Base-by-base conservation (phyloP, 1,284 basidiomycete species). In the Phellopilus nigrolimitatus region DNA sequence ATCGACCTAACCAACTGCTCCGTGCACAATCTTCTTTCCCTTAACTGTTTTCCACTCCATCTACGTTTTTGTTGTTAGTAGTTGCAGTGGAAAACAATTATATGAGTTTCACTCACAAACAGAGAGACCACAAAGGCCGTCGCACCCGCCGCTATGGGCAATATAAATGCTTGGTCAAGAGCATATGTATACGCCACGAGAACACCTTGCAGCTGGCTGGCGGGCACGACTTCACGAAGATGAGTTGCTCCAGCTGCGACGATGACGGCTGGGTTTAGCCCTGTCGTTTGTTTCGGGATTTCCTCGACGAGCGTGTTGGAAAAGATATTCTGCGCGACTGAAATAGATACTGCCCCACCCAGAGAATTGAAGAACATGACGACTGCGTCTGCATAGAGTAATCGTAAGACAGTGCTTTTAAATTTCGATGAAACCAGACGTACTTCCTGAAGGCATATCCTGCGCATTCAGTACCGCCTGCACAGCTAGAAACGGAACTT, bases 281-380 rank as follows among this genome's bases (percentile, higher is more conserved):
- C 54, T 7, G 59, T 57, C 10, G 56, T 54, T 25, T 60, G 40
- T 49, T 57, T 51, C 6, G 49, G 47, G 1, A 60, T 39, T n/a
- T 49, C 39, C n/a, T 47, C 43, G 13, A 54, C 24, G 10, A 60
- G 52, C 19, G 53, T 51, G 43, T 57, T 60, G 21, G 54, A 30
- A 47, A 60, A 60, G 2, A 60, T 46, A 19, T 59, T 59, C 48
- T 61, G 59, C n/a, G 53, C 59, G n/a, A 61, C 55, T 22, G 58
- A 58, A 13, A 61, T 59, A 15, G 56, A 47, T 15, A 61, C 54
- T 9, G 58, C 55, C 1, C 59, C 58, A 27, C 59, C 59, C 8
- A 57, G 47, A 1, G 56, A 53, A 43, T 61, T 56, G 44, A 54
- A 56, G 43, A 61, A 59, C 45, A 59, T 56, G n/a, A 58, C 38